Conservation (phyloP, 179 eudicot species). For the Corrigiola litoralis region DNA sequence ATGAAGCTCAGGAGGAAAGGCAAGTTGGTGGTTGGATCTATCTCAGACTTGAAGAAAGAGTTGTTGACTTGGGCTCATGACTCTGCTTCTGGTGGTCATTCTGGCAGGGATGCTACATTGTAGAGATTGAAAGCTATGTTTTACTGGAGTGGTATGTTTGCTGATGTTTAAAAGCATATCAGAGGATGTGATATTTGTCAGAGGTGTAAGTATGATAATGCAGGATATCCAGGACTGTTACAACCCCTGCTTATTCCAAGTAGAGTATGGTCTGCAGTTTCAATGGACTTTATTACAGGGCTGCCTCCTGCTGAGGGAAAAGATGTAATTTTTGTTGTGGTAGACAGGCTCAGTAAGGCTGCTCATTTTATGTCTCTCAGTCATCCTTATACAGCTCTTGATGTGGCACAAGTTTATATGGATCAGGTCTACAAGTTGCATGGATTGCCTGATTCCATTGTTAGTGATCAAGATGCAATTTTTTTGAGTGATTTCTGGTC, state of each 20-base stretch:
- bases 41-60: neutral
- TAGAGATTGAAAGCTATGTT: neutral
- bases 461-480: neutral
- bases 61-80: neutral
- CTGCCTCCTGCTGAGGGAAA: neutral
- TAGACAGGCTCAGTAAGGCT: neutral
- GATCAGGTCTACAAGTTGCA: neutral
- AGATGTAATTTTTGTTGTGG: neutral
- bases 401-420: neutral
- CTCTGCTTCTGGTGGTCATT: neutral
- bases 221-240: neutral
- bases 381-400: neutral
- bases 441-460: neutral
- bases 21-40: neutral
- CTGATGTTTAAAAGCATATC: neutral
- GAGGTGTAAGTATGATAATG: neutral
- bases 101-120: neutral
- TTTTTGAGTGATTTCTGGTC: neutral
- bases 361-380: neutral
- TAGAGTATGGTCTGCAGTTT: neutral
- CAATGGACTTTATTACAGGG: slow-evolving; percentile 7
- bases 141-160: neutral
- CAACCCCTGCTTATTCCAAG: neutral
- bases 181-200: neutral
- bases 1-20: neutral